Percentiles rank a stretch among this genome's conserved stretches.
Conservation (phyloP, 169 alveolate genomes). For the Besnoitia besnoiti region DNA sequence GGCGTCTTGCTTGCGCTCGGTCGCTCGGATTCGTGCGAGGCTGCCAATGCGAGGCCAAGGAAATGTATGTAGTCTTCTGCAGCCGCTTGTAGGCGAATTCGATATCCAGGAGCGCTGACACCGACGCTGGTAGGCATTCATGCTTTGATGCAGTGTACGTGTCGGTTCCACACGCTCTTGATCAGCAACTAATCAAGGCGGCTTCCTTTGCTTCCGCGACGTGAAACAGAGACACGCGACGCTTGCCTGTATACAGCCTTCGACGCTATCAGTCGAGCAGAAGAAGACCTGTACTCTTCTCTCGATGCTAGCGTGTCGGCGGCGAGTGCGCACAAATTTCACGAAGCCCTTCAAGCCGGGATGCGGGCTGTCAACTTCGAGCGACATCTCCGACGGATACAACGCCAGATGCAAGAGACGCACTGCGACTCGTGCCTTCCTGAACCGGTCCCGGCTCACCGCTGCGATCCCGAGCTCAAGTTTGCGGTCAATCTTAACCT, state of each 20-base stretch:
- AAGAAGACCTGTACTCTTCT: neutral
- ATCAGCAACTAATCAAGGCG: too few species aligned
- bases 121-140: too few species aligned
- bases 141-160: too few species aligned
- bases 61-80: too few species aligned
- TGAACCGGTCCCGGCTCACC: neutral
- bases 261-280: neutral
- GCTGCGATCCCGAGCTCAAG: constrained; percentile 79
- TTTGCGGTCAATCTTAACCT: constrained; percentile 86
- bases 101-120: too few species aligned
- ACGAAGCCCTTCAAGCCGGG: neutral
- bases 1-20: too few species aligned
- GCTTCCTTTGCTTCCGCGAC: too few species aligned
- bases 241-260: neutral
- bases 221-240: too few species aligned
- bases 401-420: neutral
- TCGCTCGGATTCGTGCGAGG: too few species aligned
- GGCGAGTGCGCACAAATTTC: neutral
- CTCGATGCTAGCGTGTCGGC: neutral
- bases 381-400: neutral
- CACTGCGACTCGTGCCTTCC: neutral
- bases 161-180: too few species aligned
- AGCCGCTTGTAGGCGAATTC: too few species aligned
- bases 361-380: neutral
- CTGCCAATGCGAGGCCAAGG: too few species aligned